Conservation (phyloP, 1,139 yeast genomes). For the Protomyces inouyei region DNA sequence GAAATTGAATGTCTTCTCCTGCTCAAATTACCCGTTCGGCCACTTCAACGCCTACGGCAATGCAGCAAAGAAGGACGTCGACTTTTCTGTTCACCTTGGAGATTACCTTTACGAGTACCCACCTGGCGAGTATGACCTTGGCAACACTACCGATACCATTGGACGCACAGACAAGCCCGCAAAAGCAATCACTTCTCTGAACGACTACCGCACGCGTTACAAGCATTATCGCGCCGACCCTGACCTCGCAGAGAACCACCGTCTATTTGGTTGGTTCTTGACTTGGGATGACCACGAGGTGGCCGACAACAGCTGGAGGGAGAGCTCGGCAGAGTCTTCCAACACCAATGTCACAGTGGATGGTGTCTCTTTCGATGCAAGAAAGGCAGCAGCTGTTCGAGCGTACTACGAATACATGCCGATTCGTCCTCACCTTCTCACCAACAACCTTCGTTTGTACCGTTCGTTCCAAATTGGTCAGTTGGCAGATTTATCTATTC, state of each 20-base stretch:
- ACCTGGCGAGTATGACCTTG: conserved; percentile 4
- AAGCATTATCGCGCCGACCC: conserved; percentile 2
- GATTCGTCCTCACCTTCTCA: neutral
- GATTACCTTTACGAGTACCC: conserved; percentile 13
- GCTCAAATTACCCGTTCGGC: conserved; percentile 11
- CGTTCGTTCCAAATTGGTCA: conserved; percentile 6
- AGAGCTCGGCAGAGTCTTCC: neutral
- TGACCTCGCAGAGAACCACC: conserved; percentile 3
- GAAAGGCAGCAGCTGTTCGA: conserved; percentile 10
- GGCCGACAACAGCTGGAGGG: conserved; percentile 6
- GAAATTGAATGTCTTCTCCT: conserved; percentile 1
- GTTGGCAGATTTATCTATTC: conserved; percentile 2
- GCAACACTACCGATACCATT: neutral
- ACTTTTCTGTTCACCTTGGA: conserved; percentile 3
- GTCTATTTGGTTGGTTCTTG: neutral
- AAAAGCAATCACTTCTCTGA: neutral
- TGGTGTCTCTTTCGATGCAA: neutral
- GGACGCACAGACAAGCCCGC: neutral
- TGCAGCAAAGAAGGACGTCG: conserved; percentile 2
- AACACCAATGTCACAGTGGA: neutral
- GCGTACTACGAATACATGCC: conserved; percentile 14
- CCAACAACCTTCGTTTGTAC: conserved; percentile 5
- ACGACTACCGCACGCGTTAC: conserved; percentile 11
- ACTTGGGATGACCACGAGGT: conserved; percentile 11
- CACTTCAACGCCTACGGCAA: conserved; percentile 12